A percentile compares a stretch with the other conserved stretches of the same genome.
These are phyloP conservation scores for Talaromyces sp. DNA, from an alignment of 2,329 filamentous ascomycete species.

Conservation along the genomic window DNA sequence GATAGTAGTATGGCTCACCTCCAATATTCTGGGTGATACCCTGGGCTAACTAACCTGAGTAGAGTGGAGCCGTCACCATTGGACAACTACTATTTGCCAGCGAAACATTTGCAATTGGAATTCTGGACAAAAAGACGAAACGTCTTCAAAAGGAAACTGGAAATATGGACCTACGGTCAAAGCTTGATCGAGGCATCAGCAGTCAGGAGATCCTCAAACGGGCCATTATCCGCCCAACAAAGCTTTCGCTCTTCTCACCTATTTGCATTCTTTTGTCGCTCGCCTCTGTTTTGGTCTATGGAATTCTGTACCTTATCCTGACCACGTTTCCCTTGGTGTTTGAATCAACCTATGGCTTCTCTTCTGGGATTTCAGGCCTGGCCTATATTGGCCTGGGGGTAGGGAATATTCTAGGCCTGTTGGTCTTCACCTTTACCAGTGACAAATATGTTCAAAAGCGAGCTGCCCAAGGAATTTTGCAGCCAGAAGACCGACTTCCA, in stretches of 20 bases:
- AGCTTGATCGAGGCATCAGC: conserved; percentile 30
- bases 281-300: conserved; percentile 54
- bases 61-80: conserved; percentile 34
- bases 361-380: conserved; percentile 38
- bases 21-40: neutral
- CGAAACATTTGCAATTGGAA: conserved; percentile 40
- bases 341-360: conserved; percentile 48
- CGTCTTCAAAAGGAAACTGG: conserved; percentile 40
- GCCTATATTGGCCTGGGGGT: conserved; percentile 48
- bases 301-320: conserved; percentile 54
- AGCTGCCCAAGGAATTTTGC: conserved; percentile 9
- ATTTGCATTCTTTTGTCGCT: conserved; percentile 52
- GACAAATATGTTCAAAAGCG: conserved; percentile 14
- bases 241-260: conserved; percentile 44
- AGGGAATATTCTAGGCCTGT: conserved; percentile 24
- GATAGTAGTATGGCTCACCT: conserved; percentile 22
- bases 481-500: conserved; percentile 13
- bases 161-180: conserved; percentile 26
- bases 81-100: conserved; percentile 29
- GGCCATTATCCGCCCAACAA: conserved; percentile 45
- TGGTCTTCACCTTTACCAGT: conserved; percentile 12
- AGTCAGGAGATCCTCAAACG: conserved; percentile 37
- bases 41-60: conserved; percentile 7
- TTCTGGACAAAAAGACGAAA: conserved; percentile 41
- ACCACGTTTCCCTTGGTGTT: conserved; percentile 53